A percentile compares a stretch with the other conserved stretches of the same genome.
Evolutionary conservation across 805 yeast genomes (phyloP).

Genomic region (Wickerhamiella parazyma): DNA sequence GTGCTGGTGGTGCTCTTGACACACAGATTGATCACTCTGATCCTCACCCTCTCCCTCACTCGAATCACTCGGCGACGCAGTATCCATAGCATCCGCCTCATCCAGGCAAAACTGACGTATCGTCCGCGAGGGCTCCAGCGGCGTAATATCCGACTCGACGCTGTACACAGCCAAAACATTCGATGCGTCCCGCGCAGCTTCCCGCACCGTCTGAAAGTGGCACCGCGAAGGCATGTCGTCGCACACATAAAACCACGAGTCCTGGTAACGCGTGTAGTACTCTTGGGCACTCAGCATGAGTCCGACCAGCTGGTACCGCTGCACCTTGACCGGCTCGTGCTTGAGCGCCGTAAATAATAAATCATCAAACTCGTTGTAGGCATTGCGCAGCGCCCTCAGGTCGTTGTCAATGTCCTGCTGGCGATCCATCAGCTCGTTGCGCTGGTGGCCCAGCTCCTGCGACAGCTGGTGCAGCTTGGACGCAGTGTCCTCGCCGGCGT

Average conservation of each 20-base stretch:
- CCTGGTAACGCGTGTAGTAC: conserved; percentile 3
- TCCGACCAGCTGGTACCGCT: conserved; percentile 1
- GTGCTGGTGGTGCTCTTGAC: too few relatives aligned
- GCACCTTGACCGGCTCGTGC: not conserved
- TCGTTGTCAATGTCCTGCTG: not conserved
- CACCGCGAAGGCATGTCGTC: not conserved
- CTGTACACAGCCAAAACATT: not conserved
- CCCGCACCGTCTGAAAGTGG: conserved; percentile 2
- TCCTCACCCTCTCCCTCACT: too few relatives aligned
- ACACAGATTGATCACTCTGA: too few relatives aligned
- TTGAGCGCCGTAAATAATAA: not conserved
- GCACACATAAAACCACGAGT: conserved; percentile 3
- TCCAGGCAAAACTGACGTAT: not conserved
- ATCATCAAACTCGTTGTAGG: not conserved
- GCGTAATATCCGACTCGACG: not conserved
- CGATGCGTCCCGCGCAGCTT: conserved; percentile 1
- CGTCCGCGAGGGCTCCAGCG: conserved; percentile 2
- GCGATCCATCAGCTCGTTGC: conserved; percentile 4
- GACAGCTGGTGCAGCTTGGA: not conserved
- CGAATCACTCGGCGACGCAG: too few relatives aligned
- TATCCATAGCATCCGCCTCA: not conserved
- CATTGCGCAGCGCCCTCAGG: not conserved
- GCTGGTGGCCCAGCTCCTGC: not conserved
- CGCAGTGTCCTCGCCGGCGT: not conserved
- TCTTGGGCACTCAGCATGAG: not conserved